Evolutionary conservation across 805 yeast genomes (phyloP), one percentile per base, ranked within the genome.

Genomic region (Pichia nakasei): DNA sequence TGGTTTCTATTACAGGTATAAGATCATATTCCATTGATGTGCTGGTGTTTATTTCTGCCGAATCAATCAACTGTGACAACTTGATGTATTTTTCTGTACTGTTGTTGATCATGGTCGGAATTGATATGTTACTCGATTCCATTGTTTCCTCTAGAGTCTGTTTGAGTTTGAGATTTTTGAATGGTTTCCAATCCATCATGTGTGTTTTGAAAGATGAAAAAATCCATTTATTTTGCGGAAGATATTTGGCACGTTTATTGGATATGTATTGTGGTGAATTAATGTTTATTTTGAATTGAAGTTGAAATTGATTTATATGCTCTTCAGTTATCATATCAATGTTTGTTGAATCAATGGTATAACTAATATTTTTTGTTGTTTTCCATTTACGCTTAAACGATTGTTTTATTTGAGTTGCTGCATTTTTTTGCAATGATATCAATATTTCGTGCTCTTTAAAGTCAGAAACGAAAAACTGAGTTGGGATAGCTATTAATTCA

Each of bases 161-260:
- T 18, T 19, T 21, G 5, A 38, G 19, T 9, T 17, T 17, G 2
- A 32, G 6, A 5, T 9, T 20, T 6, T 36, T 33, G 20, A 39
- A 44, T 9, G 40, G 43, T 22, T 44, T 39, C 47, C 47, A 44
- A n/a, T 29, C 29, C 37, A 44, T 24, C 37, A 39, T 39, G 17
- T 32, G 21, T 12, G 33, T 44, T 22, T 39, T 35, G 32, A 31
- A 36, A 12, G 31, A 12, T 15, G 43, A 39, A 37, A 35, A 39
- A 6, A 15, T n/a, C 47, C 47, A 39, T 29, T 43, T 8, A 1
- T 29, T 17, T 13, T 11, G 12, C 13, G 9, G 27, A 24, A 24
- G 27, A 11, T 13, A 13, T 24, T 24, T 24, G 9, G 27, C n/a
- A n/a, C n/a, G 12, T 24, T 24, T 24, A 24, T 24, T 24, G 5